Percentiles rank a stretch among this genome's conserved stretches.
phyloP scores from a whole-genome alignment of 164 flowering plant genomes.

The Malania oleifera region DNA sequence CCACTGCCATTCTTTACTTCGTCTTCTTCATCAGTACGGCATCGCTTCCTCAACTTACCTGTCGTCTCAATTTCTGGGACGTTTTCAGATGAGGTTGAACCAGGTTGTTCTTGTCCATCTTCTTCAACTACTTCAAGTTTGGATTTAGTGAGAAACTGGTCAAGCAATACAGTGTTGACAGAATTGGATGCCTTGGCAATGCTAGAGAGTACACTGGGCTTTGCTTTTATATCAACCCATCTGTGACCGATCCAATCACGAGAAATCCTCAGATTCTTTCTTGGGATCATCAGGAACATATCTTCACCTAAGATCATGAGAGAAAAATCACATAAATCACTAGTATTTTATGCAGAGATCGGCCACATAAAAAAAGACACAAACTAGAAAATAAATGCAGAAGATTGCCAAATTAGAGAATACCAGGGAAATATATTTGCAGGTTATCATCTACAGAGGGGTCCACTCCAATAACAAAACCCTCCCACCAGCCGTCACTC shows the following conservation, averaged over 20 bases:
- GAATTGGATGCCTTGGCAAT: not conserved
- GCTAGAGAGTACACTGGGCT: not conserved
- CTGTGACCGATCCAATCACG: not conserved
- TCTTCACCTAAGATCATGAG: not conserved
- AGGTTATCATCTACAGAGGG: not conserved
- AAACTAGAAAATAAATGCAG: not conserved
- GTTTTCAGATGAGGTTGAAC: not conserved
- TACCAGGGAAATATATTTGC: not conserved
- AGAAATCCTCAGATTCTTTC: not conserved
- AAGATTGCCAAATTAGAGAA: not conserved
- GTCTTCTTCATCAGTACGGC: not conserved
- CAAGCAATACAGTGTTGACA: not conserved
- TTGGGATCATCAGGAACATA: not conserved
- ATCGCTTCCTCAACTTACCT: not conserved
- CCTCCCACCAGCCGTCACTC: constrained; percentile 4
- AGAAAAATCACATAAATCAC: not conserved
- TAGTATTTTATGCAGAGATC: not conserved
- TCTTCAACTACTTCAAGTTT: not conserved
- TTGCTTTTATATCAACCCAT: constrained; percentile 1
- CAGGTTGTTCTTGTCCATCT: not conserved
- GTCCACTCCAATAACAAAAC: not conserved
- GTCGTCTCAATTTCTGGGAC: not conserved
- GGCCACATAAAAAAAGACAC: not conserved
- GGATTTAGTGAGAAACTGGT: not conserved
- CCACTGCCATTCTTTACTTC: not conserved